phyloP scores from a whole-genome alignment of 495 filamentous ascomycete species.

The Entonaema liquescens region DNA sequence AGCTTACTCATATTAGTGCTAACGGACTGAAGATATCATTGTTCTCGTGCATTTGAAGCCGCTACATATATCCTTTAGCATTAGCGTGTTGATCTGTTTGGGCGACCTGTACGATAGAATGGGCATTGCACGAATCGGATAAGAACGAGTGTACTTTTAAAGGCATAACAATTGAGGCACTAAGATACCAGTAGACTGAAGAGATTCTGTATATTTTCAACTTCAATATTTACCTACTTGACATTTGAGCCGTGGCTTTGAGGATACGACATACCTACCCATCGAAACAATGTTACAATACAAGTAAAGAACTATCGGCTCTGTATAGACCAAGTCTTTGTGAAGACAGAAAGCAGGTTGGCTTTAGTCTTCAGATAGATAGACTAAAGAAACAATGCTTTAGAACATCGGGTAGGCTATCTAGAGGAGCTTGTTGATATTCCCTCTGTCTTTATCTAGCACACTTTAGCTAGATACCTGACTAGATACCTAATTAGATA shows the following conservation, averaged over 20 bases:
- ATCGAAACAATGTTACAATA: background rate
- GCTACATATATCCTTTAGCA: constrained; percentile 13
- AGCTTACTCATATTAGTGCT: constrained; percentile 25
- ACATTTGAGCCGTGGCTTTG: background rate
- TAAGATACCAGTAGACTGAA: constrained; percentile 41
- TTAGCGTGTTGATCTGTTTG: background rate
- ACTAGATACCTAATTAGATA: no score
- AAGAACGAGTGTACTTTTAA: constrained; percentile 13
- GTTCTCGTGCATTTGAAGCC: background rate
- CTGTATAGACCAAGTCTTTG: no score
- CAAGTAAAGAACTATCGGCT: no score
- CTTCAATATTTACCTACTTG: background rate
- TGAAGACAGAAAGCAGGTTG: no score
- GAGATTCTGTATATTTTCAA: constrained; percentile 23
- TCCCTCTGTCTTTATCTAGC: no score
- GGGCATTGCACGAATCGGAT: constrained; percentile 17
- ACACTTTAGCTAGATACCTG: no score
- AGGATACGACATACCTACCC: background rate
- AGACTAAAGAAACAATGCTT: no score
- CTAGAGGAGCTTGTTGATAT: no score
- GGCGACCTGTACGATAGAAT: background rate
- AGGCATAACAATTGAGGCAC: constrained; percentile 18
- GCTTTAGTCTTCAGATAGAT: no score
- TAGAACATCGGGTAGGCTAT: no score
- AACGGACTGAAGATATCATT: constrained; percentile 10